Evolutionary conservation across 2,329 filamentous ascomycete genomes (phyloP), one percentile per base, ranked within the genome.

Genomic region (Colletotrichum euphorbiae): DNA sequence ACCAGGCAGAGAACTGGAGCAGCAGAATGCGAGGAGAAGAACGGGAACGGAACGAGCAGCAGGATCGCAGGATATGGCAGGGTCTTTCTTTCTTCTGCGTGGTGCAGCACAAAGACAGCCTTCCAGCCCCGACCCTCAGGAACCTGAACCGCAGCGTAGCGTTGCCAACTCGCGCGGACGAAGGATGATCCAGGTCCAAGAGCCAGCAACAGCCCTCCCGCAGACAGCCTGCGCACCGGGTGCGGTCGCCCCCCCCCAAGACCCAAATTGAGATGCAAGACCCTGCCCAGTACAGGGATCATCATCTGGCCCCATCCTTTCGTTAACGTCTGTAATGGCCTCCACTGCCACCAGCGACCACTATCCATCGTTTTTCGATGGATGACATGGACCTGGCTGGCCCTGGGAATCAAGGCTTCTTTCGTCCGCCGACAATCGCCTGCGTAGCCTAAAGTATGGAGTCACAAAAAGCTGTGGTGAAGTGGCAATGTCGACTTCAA

Each of bases 131-230:
- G 57, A 46, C 60, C 60, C 64, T 57, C 50, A 67, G 61, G 61
- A 61, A 69, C 61, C 46, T 48, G 55, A 61, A 67, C 40, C 38
- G 42, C 54, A 57, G 42, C 56, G 17, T 36, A 62, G 17, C 21
- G 31, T 24, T 48, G 24, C 12, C 50, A 65, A 59, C 33, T 68
- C n/a, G 48, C 42, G 43, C 28, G 61, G 40, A 62, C 46, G 48
- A 65, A 60, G 67, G 63, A 57, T 67, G 67, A 67, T 67, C 62
- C 62, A 69, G 51, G 56, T n/a, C 62, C 66, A 57, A 65, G 61
- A 48, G 55, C 61, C 48, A 65, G 54, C 54, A 48, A 17, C 52
- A 64, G 57, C 48, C 55, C 31, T 63, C 50, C 45, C 33, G 38
- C 60, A 45, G 28, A 6, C 28, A 45, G 28, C 28, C 28, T 28